phyloP scores from a whole-genome alignment of 1,139 yeast species.

The Eremothecium sinecaudum region DNA sequence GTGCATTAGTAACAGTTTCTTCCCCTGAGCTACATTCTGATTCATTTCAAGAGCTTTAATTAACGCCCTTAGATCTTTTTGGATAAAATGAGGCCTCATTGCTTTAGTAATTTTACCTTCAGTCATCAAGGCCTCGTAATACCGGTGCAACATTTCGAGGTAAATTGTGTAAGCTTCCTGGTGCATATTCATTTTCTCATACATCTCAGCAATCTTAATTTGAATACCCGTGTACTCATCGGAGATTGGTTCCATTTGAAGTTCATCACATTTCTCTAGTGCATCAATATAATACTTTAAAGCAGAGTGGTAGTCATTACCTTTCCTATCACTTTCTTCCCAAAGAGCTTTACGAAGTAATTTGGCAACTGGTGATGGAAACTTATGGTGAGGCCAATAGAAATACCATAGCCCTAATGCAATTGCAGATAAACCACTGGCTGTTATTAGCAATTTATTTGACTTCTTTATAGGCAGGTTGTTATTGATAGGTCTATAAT shows the following conservation, averaged over 20 bases:
- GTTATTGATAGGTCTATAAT: too few relatives aligned
- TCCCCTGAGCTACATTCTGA: conserved; percentile 43
- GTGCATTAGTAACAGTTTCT: conserved; percentile 55
- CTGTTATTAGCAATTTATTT: background rate
- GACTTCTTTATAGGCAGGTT: background rate
- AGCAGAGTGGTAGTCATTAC: conserved; percentile 54
- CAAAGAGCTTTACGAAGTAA: conserved; percentile 60
- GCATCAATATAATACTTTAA: conserved; percentile 57
- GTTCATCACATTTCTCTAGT: conserved; percentile 36
- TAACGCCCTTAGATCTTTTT: conserved; percentile 62
- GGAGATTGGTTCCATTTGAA: conserved; percentile 45
- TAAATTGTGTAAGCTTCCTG: conserved; percentile 59
- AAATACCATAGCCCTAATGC: conserved; percentile 40
- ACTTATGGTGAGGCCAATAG: conserved; percentile 53
- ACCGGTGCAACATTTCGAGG: conserved; percentile 56
- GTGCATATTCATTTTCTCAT: conserved; percentile 50
- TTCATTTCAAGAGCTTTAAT: conserved; percentile 57
- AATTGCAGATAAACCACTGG: conserved; percentile 30
- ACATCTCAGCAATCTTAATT: conserved; percentile 79
- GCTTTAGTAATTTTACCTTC: conserved; percentile 31
- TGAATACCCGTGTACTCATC: conserved; percentile 82
- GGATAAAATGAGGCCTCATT: conserved; percentile 50
- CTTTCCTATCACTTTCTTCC: conserved; percentile 70
- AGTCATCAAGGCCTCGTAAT: conserved; percentile 45
- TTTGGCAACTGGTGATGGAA: conserved; percentile 52